These are phyloP conservation scores for Xerocomus nothofagi DNA, from an alignment of 1,284 basidiomycete genomes.

Conservation along the genomic window DNA sequence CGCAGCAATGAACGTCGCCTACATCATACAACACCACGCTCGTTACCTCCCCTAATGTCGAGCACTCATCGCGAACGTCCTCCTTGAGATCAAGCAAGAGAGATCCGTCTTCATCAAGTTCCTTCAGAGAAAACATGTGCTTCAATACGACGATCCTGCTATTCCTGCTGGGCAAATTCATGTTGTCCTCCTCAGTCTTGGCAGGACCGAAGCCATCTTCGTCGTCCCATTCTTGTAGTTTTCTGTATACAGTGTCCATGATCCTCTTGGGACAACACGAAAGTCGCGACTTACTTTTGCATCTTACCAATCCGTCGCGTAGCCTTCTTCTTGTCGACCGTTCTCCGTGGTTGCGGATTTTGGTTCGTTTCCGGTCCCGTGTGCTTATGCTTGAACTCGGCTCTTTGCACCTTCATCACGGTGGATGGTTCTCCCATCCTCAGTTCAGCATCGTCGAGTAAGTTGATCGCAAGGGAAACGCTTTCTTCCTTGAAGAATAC, in stretches of 20 bases:
- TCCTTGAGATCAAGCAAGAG: slow-evolving; percentile 92
- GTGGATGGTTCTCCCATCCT: slow-evolving; percentile 75
- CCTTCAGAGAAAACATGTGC: slow-evolving; percentile 91
- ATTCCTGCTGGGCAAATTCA: slow-evolving; percentile 50
- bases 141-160: slow-evolving; percentile 87
- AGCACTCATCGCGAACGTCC: slow-evolving; percentile 94
- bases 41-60: slow-evolving; percentile 90
- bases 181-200: slow-evolving; percentile 53
- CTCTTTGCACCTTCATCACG: slow-evolving; percentile 82
- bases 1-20: slow-evolving; percentile 36
- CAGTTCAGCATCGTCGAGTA: slow-evolving; percentile 93
- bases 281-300: slow-evolving; percentile 71
- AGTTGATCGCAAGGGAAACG: slow-evolving; percentile 80
- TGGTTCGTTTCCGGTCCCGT: slow-evolving; percentile 32
- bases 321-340: slow-evolving; percentile 79
- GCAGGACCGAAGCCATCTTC: slow-evolving; percentile 80
- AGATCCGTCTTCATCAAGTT: slow-evolving; percentile 86
- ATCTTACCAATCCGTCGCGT: slow-evolving; percentile 83
- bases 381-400: slow-evolving; percentile 79
- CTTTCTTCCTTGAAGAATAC: slow-evolving; percentile 98
- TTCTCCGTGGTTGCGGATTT: slow-evolving; percentile 54
- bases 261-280: not conserved
- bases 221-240: slow-evolving; percentile 84
- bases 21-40: slow-evolving; percentile 97
- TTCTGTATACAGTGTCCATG: slow-evolving; percentile 44